Conservation (phyloP, 331 rosid genomes). For the Cydonia oblonga region DNA sequence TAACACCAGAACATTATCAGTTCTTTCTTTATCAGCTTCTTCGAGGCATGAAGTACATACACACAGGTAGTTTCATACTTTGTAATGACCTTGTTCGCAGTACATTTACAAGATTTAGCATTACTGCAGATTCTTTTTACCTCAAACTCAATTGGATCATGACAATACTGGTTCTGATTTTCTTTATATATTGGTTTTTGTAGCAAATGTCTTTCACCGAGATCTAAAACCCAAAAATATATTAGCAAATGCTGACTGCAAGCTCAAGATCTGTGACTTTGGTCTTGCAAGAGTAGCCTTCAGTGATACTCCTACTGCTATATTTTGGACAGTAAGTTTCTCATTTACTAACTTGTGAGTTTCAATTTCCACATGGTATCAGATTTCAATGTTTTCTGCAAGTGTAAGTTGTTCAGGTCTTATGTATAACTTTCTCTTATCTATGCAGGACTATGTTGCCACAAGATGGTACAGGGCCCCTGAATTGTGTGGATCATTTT, state of each 20-base stretch:
- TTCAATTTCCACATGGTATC: neutral
- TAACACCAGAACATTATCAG: slow-evolving; percentile 96
- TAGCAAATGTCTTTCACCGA: slow-evolving; percentile 97
- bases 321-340: slow-evolving; percentile 92
- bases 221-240: slow-evolving; percentile 97
- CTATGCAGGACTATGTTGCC: slow-evolving; percentile 83
- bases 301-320: slow-evolving; percentile 96
- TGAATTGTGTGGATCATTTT: slow-evolving; percentile 95
- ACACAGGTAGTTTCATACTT: slow-evolving; percentile 55
- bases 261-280: slow-evolving; percentile 96
- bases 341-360: neutral
- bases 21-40: slow-evolving; percentile 98
- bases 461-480: slow-evolving; percentile 99
- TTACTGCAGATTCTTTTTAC: neutral
- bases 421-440: slow-evolving; percentile 7
- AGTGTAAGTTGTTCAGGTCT: neutral
- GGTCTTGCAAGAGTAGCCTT: slow-evolving; percentile 99
- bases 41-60: slow-evolving; percentile 94
- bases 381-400: neutral
- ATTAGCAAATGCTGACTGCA: slow-evolving; percentile 98
- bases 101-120: neutral
- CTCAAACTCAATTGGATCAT: neutral
- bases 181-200: slow-evolving; percentile 26
- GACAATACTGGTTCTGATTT: slow-evolving; percentile 20
- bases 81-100: neutral